phyloP scores from a whole-genome alignment of 441 rosid species.

The Breynia disticha region DNA sequence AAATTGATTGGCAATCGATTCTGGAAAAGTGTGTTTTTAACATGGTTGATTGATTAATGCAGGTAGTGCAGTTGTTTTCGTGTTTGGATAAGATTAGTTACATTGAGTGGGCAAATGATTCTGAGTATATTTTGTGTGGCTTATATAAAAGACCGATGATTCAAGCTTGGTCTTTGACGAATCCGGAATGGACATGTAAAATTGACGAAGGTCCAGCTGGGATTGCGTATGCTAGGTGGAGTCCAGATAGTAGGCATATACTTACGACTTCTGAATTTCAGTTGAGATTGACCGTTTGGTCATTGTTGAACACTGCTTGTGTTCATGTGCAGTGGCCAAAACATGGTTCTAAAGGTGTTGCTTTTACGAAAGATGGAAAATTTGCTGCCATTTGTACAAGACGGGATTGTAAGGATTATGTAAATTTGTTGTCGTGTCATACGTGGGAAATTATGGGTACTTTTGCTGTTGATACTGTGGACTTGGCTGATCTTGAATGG shows the following conservation, averaged over 20 bases:
- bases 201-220: conserved; percentile 98
- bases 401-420: conserved; percentile 88
- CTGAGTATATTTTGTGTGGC: conserved; percentile 92
- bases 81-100: conserved; percentile 97
- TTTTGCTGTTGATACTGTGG: conserved; percentile 79
- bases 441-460: conserved; percentile 95
- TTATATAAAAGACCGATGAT: conserved; percentile 82
- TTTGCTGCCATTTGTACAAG: conserved; percentile 84
- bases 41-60: conserved; percentile 24
- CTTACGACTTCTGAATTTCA: conserved; percentile 92
- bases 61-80: conserved; percentile 96
- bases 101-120: conserved; percentile 95
- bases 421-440: conserved; percentile 78
- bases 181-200: conserved; percentile 98
- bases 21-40: too few relatives aligned
- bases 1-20: too few relatives aligned
- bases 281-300: conserved; percentile 87
- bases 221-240: conserved; percentile 95
- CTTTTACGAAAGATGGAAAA: conserved; percentile 84
- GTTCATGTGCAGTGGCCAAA: conserved; percentile 96
- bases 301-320: conserved; percentile 86
- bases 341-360: conserved; percentile 76
- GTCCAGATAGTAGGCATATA: conserved; percentile 95
- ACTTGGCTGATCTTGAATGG: conserved; percentile 92
- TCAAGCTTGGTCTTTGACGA: conserved; percentile 87